Evolutionary conservation across 352 stramenopile species (phyloP).

Genomic region (Phytophthora cryptogea): DNA sequence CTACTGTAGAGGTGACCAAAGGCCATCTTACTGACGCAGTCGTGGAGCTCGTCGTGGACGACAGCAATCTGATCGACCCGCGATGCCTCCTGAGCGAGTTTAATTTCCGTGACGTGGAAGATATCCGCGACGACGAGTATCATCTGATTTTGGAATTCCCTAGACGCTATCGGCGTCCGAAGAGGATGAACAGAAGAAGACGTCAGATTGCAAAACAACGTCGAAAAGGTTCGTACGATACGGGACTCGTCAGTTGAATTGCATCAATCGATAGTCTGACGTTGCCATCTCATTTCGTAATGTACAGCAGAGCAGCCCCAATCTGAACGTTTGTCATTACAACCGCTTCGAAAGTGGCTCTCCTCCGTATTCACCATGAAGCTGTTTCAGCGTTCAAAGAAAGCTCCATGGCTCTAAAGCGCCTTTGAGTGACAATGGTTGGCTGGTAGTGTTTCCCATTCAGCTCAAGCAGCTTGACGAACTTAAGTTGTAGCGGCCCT

Average conservation of each 20-base stretch:
- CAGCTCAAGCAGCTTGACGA: no score
- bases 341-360: not conserved
- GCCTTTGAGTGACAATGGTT: not conserved
- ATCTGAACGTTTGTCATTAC: not conserved
- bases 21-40: not conserved
- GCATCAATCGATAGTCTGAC: no score
- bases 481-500: no score
- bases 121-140: not conserved
- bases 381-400: not conserved
- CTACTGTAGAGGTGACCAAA: not conserved
- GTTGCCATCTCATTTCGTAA: no score
- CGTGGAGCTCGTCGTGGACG: not conserved
- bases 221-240: not conserved
- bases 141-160: not conserved
- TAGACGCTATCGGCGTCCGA: not conserved
- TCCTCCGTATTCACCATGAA: not conserved
- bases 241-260: no score
- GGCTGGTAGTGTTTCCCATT: no score
- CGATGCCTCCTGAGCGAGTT: not conserved
- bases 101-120: not conserved
- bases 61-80: not conserved
- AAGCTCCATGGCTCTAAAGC: not conserved
- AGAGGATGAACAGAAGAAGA: not conserved
- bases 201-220: not conserved
- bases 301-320: not conserved